Evolutionary conservation across 2,329 filamentous ascomycete species (phyloP).

Genomic region (Venturia asperata): DNA sequence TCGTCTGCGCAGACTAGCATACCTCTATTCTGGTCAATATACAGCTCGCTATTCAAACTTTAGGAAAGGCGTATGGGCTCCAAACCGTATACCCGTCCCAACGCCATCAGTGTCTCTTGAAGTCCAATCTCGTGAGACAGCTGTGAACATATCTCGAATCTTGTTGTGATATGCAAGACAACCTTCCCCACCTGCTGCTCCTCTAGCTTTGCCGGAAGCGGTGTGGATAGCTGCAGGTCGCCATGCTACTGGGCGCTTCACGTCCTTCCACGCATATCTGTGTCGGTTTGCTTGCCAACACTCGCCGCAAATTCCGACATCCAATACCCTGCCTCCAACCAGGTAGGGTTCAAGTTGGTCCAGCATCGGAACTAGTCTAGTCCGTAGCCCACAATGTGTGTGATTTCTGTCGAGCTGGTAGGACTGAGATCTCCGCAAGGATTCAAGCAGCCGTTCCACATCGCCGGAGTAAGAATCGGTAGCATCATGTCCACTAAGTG

Average conservation of each 20-base stretch:
- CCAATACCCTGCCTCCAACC: slow-evolving; percentile 27
- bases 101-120: slow-evolving; percentile 12
- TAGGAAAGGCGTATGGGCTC: slow-evolving; percentile 15
- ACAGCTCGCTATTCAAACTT: slow-evolving; percentile 10
- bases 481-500: slow-evolving; percentile 35
- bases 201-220: slow-evolving; percentile 1
- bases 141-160: slow-evolving; percentile 36
- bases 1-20: too few relatives aligned
- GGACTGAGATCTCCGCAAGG: slow-evolving; percentile 57
- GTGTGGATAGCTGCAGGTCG: neutral
- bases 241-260: slow-evolving; percentile 42
- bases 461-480: slow-evolving; percentile 50
- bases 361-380: slow-evolving; percentile 57
- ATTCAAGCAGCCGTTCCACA: slow-evolving; percentile 52
- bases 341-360: slow-evolving; percentile 51
- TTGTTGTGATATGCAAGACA: slow-evolving; percentile 30
- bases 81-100: slow-evolving; percentile 10
- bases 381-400: slow-evolving; percentile 63
- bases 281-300: slow-evolving; percentile 38
- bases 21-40: too few relatives aligned
- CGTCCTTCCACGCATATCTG: slow-evolving; percentile 38
- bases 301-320: slow-evolving; percentile 40
- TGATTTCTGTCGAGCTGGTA: slow-evolving; percentile 72
- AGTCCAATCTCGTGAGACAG: slow-evolving; percentile 31
- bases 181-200: neutral